Conservation (phyloP, 2,329 filamentous ascomycete genomes). For the Botrytis cinerea region DNA sequence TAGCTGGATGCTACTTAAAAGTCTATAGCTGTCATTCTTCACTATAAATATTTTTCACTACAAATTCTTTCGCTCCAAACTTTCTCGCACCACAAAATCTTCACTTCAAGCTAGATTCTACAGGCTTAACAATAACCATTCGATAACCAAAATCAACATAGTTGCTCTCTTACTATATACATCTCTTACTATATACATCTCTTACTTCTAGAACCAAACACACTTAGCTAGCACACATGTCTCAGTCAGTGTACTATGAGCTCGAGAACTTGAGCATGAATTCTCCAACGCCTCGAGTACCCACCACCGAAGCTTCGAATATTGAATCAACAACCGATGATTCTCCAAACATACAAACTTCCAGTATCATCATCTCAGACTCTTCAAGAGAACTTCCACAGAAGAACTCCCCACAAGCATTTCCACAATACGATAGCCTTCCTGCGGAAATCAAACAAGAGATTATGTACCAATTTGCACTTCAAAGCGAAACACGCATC, state of each 20-base stretch:
- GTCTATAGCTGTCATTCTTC: not conserved
- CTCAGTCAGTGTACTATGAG: not conserved
- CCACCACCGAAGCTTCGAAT: not conserved
- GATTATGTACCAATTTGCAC: not conserved
- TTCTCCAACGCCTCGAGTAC: not conserved
- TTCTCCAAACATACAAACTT: not conserved
- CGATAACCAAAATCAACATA: not conserved
- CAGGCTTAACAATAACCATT: not conserved
- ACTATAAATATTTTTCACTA: not conserved
- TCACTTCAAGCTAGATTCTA: not conserved
- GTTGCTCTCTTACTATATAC: not conserved
- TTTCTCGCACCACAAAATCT: not conserved
- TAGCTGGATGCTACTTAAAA: fast-evolving
- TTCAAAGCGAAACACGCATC: not conserved
- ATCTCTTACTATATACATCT: not conserved
- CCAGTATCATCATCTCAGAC: not conserved
- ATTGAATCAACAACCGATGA: not conserved
- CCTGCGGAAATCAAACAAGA: not conserved
- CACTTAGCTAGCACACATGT: not conserved
- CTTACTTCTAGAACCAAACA: not conserved
- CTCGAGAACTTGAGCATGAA: not conserved
- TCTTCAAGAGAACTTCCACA: not conserved
- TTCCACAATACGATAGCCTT: not conserved
- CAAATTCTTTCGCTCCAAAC: too few species aligned
- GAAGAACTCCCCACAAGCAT: not conserved